These are phyloP conservation scores for Colletotrichum tropicicola DNA, from an alignment of 2,329 filamentous ascomycete species.

Conservation along the genomic window DNA sequence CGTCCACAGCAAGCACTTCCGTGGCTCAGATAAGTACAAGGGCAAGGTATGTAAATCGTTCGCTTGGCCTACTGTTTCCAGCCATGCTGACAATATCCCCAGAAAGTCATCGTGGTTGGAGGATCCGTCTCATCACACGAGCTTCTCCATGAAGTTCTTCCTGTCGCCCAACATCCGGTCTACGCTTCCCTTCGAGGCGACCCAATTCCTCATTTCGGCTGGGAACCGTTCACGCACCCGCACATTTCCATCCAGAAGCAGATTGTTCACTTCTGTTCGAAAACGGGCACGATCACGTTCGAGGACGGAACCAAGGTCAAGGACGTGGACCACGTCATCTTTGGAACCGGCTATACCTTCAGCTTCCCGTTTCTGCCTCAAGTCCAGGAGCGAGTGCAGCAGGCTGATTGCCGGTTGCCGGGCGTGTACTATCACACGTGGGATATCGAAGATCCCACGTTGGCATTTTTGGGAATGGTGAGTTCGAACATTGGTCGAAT, in stretches of 20 bases:
- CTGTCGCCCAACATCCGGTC: constrained; percentile 54
- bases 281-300: constrained; percentile 54
- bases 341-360: constrained; percentile 69
- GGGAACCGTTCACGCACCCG: constrained; percentile 65
- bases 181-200: constrained; percentile 57
- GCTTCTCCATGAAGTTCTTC: constrained; percentile 60
- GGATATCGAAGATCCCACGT: constrained; percentile 43
- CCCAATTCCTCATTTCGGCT: constrained; percentile 61
- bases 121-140: constrained; percentile 67
- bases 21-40: constrained; percentile 37
- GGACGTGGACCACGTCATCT: constrained; percentile 64
- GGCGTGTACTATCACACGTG: constrained; percentile 48
- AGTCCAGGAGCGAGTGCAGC: constrained; percentile 53
- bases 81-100: not conserved
- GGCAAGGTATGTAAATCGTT: constrained; percentile 27
- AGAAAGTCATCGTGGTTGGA: constrained; percentile 65
- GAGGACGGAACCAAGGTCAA: constrained; percentile 57
- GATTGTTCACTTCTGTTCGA: constrained; percentile 49
- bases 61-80: not conserved
- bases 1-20: constrained; percentile 50
- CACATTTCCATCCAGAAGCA: constrained; percentile 52
- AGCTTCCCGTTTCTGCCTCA: constrained; percentile 62
- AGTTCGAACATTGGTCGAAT: constrained; percentile 29
- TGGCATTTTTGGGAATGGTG: constrained; percentile 46
- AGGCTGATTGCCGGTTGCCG: constrained; percentile 40